Base-by-base conservation (phyloP, 192 early-diverging fungal genomes). In the Phycomyces blakesleeanus region DNA sequence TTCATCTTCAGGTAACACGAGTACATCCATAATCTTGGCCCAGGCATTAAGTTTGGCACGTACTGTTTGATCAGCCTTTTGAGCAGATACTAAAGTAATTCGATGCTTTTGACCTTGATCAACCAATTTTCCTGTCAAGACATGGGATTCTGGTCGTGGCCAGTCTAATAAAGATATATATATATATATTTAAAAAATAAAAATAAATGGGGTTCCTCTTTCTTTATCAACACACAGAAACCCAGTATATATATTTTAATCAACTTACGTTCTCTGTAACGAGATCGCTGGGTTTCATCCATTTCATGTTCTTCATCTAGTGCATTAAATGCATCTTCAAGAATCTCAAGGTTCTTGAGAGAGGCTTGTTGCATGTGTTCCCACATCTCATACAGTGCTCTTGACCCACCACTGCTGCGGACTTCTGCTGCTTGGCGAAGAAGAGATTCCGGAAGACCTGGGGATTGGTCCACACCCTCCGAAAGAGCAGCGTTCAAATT, bases 371-470 rank as follows among this genome's bases (percentile, higher is more conserved):
- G 73, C n/a, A 91, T 75, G 3, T 80, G 85, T 20, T 88, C 83
- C 56, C 88, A 75, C 72, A 84, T 74, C 1, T 83, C 82, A 56
- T 87, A 81, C 7, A 95, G 68, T 6, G 75, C 71, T 6, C 67
- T 55, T n/a, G 77, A 72, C 0, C 93, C 93, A 20, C 93, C 91
- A 44, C 88, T 81, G 0, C 78, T 71, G 25, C 83, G 76, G 20
- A 96, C 82, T 62, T 95, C 93, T 34, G 87, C 83, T 12, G 90
- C 86, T 49, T 87, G 86, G 24, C 82, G 63, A 7, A 94, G 38
- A 1, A 96, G 69, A 3, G 78, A 75, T 1, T 86, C 81, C 34
- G 94, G 94, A 22, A 95, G 55, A 0, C 88, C 88, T 10, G 88
- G 79, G 4, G 90, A 90, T 60, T 91, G 87, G 40, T 90, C 85